Conservation (phyloP, 495 filamentous ascomycete species). For the Friedmanniomyces endolithicus region DNA sequence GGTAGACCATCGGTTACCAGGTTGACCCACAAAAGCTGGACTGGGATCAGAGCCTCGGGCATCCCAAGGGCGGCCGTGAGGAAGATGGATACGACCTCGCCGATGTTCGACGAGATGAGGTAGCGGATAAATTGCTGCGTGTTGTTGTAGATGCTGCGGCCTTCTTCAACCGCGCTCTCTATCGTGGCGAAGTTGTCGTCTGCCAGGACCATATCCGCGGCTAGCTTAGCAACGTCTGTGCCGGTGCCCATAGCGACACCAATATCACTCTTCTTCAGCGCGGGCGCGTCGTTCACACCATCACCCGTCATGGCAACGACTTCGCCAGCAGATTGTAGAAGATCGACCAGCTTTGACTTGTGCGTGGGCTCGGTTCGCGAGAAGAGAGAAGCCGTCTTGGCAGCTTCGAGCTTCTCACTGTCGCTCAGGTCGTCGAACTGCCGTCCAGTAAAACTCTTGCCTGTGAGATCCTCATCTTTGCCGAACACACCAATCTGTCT, state of each 20-base stretch:
- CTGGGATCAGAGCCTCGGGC: constrained; percentile 95
- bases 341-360: constrained; percentile 92
- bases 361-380: constrained; percentile 93
- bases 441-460: constrained; percentile 90
- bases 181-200: constrained; percentile 99
- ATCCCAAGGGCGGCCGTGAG: constrained; percentile 91
- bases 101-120: constrained; percentile 97
- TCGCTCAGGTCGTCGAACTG: constrained; percentile 83
- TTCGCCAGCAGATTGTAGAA: constrained; percentile 82
- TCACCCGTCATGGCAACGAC: constrained; percentile 99
- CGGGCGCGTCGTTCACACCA: constrained; percentile 97
- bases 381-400: constrained; percentile 78
- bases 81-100: constrained; percentile 99
- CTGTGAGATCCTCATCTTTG: constrained; percentile 63
- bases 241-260: constrained; percentile 98
- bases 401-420: constrained; percentile 65
- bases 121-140: constrained; percentile 99
- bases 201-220: constrained; percentile 96
- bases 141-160: constrained; percentile 98
- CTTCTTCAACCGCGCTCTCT: constrained; percentile 89
- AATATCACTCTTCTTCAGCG: constrained; percentile 97
- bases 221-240: constrained; percentile 93
- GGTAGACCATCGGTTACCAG: constrained; percentile 96
- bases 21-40: constrained; percentile 98
- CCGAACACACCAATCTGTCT: constrained; percentile 93